Percentiles rank a stretch among this genome's conserved stretches.
Evolutionary conservation across 257 asterid species (phyloP).

Genomic region (Solanum piurae): DNA sequence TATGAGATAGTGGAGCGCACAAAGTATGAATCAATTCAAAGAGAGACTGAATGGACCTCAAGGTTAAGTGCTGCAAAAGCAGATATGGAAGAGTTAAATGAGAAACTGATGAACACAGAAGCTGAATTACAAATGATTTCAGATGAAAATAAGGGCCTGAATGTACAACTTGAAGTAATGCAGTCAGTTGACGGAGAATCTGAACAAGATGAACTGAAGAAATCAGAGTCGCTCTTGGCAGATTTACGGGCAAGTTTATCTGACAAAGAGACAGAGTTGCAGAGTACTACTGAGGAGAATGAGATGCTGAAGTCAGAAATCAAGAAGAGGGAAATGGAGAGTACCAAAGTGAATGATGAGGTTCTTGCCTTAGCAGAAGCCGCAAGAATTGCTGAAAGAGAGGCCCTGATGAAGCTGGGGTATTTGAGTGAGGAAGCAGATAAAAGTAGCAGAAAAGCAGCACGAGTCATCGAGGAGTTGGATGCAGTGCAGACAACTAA

Average conservation of each 20-base stretch:
- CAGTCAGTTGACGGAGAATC: constrained; percentile 5
- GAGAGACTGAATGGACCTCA: constrained; percentile 51
- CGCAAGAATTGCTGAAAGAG: constrained; percentile 47
- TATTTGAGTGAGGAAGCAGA: constrained; percentile 60
- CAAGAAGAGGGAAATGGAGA: constrained; percentile 29
- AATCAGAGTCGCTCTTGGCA: constrained; percentile 26
- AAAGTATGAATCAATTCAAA: constrained; percentile 26
- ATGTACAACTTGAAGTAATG: constrained; percentile 6
- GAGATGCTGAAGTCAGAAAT: constrained; percentile 51
- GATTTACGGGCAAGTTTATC: constrained; percentile 25
- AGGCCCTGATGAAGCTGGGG: constrained; percentile 52
- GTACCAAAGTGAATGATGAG: constrained; percentile 25
- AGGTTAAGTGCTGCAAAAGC: constrained; percentile 25
- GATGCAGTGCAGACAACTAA: constrained; percentile 60
- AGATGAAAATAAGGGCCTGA: constrained; percentile 12
- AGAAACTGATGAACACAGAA: constrained; percentile 27
- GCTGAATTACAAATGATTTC: constrained; percentile 11
- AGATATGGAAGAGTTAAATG: constrained; percentile 39
- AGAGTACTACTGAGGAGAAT: constrained; percentile 35
- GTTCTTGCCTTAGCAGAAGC: constrained; percentile 36
- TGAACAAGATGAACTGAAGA: constrained; percentile 18
- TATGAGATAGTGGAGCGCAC: constrained; percentile 46
- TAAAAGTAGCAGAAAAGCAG: constrained; percentile 40
- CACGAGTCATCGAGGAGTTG: constrained; percentile 40
- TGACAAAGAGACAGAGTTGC: constrained; percentile 43